Evolutionary conservation across 1,284 basidiomycete species (phyloP), one percentile per base, ranked within the genome.

Genomic region (Puccinia hordei): DNA sequence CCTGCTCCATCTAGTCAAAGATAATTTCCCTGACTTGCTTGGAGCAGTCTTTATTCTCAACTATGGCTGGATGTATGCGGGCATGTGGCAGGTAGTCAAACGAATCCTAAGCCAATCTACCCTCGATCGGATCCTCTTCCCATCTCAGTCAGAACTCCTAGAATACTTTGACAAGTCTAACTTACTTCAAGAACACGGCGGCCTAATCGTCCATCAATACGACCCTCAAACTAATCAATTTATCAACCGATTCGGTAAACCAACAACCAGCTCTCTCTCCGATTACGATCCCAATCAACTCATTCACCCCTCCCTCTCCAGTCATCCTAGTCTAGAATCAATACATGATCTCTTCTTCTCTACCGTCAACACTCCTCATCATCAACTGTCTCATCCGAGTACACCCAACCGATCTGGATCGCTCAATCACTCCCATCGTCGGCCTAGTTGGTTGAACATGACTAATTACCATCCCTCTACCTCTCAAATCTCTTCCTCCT

Each of bases 11-110:
- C 84, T 86, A 0, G 84, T 84, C 0, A 89, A 82, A 90, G 92
- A 83, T 44, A 89, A 89, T 79, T 93, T 90, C 86, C 91, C 92
- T 65, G 92, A 92, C 73, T 89, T 93, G 89, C 86, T 93, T 59
- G 91, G 90, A 51, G 90, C 90, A 89, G 91, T 91, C 38, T 92
- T 92, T 84, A 87, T 94, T 72, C 87, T 93, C 51, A 93, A 94
- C 86, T 92, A 91, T 84, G 91, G 91, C 12, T 95, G 93, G 93
- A 86, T 90, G 22, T 91, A 94, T 85, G 88, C 90, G 0, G 90
- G 92, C 22, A 87, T 92, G 82, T 95, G 93, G 92, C 89, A 86
- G 53, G 85, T 94, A 68, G 87, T 90, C 81, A 93, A 91, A 90
- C 90, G 90, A 68, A 84, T 92, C 5, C 87, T 95, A 49, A 93